A percentile compares a stretch with the other conserved stretches of the same genome.
These are phyloP conservation scores for Penicillium sp. DNA, from an alignment of 2,329 filamentous ascomycete genomes.

Conservation along the genomic window DNA sequence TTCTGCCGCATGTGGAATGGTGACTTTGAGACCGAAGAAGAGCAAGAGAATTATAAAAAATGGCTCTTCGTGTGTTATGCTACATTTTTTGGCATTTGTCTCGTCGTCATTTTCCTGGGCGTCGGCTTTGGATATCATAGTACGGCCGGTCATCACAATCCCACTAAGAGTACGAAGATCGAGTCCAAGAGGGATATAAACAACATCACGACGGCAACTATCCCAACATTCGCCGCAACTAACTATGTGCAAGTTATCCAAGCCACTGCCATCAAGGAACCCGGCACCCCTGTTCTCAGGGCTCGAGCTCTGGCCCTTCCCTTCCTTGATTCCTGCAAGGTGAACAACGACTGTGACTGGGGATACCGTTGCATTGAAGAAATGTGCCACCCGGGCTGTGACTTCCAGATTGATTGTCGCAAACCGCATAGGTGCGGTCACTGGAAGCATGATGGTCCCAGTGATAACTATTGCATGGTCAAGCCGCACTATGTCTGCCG, in stretches of 20 bases:
- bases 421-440: neutral
- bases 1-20: neutral
- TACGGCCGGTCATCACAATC: too few species aligned
- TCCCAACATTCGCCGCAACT: neutral
- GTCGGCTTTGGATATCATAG: neutral
- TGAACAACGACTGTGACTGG: slow-evolving; percentile 3
- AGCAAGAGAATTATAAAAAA: neutral
- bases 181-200: neutral
- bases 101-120: neutral
- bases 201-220: neutral
- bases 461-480: neutral
- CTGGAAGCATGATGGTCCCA: slow-evolving; percentile 3
- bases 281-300: neutral
- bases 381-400: neutral
- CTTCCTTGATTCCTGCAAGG: neutral
- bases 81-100: neutral
- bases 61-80: neutral
- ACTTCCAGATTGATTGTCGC: neutral
- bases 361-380: slow-evolving; percentile 3
- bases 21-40: neutral
- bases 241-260: too few species aligned
- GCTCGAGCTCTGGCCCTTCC: neutral
- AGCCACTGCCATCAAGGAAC: neutral
- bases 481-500: neutral
- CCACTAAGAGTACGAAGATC: neutral